Evolutionary conservation across 177 flowering plant genomes (phyloP), one percentile per base, ranked within the genome.

Genomic region (Vitis hybrid): DNA sequence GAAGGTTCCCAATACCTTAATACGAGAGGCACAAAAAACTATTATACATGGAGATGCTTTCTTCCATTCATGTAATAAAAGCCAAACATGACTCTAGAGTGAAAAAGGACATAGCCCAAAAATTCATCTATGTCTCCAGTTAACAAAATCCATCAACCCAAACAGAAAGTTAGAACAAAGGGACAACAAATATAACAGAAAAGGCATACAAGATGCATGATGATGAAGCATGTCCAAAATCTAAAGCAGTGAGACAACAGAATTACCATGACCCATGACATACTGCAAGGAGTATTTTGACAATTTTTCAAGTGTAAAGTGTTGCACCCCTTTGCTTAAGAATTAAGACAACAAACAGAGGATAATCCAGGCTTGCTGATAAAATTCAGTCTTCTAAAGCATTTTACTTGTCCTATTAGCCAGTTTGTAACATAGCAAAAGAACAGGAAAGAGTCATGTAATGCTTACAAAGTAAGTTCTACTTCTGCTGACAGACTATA

Each of bases 1-100:
- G 78, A 94, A 92, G 18, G 99, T 94, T 31, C 98, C 98, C 75
- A 93, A 64, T 29, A 89, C 95, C 98, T 93, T 71, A 11, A 54
- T 56, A 60, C 50, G 50, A 69, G 15, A 50, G 29, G 12, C 65
- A 61, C n/a, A 56, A 69, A 65, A 63, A n/a, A 48, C 59, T 31
- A 10, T 10, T 12, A 64, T 15, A 53, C 9, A 69, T 5, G 0
- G 22, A 15, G 9, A 62, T 52, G 51, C 49, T 53, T 55, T 67
- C 61, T 20, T 4, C 56, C 31, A 51, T 51, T 52, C 56, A 67
- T 54, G 48, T 39, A 39, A 39, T 20, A 12, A 15, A 65, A 20
- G 22, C 14, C 26, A 13, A 11, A 20, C 34, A 65, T 19, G 29
- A 22, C 55, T 19, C 26, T 51, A 16, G 12, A 8, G 54, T 22